Conservation (phyloP, 2,329 filamentous ascomycete genomes). For the Cladosporium sp. region DNA sequence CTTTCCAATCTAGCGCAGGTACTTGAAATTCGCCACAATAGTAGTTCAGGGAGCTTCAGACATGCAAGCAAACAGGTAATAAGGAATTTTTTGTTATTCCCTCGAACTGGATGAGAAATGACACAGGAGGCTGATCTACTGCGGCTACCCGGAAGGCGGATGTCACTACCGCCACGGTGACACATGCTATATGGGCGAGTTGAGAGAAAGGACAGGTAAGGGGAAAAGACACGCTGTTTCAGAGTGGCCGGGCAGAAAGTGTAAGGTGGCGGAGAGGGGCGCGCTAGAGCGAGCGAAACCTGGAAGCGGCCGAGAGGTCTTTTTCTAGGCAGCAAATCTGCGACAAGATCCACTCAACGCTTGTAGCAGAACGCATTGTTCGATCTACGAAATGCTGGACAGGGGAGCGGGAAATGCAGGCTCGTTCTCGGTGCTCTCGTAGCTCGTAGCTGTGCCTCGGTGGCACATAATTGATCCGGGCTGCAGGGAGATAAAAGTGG, state of each 20-base stretch:
- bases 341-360: conserved; percentile 8
- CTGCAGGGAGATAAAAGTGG: no score
- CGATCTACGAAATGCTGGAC: conserved; percentile 10
- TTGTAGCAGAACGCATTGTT: background rate
- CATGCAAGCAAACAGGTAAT: no score
- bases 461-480: no score
- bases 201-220: no score
- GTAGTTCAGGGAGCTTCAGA: no score
- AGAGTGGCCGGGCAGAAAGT: background rate
- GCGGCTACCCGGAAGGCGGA: background rate
- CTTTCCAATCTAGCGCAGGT: no score
- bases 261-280: background rate
- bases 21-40: no score
- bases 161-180: background rate
- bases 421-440: no score
- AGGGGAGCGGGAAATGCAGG: conserved; percentile 3
- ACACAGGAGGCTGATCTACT: conserved; percentile 3
- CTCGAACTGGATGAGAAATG: background rate
- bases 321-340: conserved; percentile 6
- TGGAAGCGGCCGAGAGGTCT: conserved; percentile 6
- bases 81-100: no score
- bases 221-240: conserved; percentile 6
- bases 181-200: background rate
- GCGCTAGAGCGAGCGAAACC: conserved; percentile 3
- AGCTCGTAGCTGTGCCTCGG: no score